Conservation (phyloP, 1,284 basidiomycete genomes). For the Ganoderma boninense region DNA sequence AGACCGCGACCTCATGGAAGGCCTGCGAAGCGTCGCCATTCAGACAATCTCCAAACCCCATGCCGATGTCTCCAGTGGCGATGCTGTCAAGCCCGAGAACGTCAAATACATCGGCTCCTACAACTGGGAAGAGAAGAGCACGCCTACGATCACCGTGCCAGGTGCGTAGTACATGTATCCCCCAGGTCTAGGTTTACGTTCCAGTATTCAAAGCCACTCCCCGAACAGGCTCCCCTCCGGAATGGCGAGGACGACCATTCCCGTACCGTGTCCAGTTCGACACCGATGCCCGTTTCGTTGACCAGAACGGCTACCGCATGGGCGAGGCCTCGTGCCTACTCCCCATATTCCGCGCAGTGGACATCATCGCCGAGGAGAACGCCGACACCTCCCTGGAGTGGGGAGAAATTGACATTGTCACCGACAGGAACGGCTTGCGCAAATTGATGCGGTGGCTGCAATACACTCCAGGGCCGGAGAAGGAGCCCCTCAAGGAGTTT, state of each 20-base stretch:
- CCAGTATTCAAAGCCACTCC: not conserved
- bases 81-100: slow-evolving; percentile 33
- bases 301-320: slow-evolving; percentile 61
- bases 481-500: slow-evolving; percentile 49
- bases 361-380: slow-evolving; percentile 46
- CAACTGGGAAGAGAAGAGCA: slow-evolving; percentile 54
- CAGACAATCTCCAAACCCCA: slow-evolving; percentile 18
- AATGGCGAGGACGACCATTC: slow-evolving; percentile 53
- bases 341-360: slow-evolving; percentile 60
- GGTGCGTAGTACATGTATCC: slow-evolving; percentile 43
- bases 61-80: not conserved
- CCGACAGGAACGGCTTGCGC: slow-evolving; percentile 64
- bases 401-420: slow-evolving; percentile 59
- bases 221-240: slow-evolving; percentile 55
- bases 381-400: slow-evolving; percentile 49
- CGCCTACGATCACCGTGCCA: slow-evolving; percentile 65
- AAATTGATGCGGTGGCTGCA: slow-evolving; percentile 63
- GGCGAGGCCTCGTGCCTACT: slow-evolving; percentile 48
- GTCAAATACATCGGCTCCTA: slow-evolving; percentile 61
- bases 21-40: slow-evolving; percentile 11
- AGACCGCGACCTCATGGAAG: slow-evolving; percentile 28
- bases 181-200: not conserved
- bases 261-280: slow-evolving; percentile 61
- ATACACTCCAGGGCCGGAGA: slow-evolving; percentile 23
- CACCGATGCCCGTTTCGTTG: slow-evolving; percentile 49